Evolutionary conservation across 257 asterid genomes (phyloP), one percentile per base, ranked within the genome.

Genomic region (Salvia splendens): DNA sequence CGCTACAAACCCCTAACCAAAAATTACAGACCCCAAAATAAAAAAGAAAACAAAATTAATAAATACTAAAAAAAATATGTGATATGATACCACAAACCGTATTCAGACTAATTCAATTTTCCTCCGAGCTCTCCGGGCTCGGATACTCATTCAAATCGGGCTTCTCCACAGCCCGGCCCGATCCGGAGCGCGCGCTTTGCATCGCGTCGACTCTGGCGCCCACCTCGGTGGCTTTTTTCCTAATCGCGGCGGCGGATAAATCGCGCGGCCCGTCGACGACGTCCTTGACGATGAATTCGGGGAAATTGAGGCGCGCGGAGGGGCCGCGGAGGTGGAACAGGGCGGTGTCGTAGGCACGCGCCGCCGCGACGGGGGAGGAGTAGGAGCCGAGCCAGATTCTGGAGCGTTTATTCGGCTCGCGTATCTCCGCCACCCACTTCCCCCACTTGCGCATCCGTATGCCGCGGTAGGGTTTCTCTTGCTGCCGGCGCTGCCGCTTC

Each of bases 361-460:
- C 97, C 35, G 97, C 97, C 64, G 97, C 97, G 7, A 81, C 86
- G 42, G 97, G 95, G 8, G 95, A 86, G 20, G 92, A 81, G 70
- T 90, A 90, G 1, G 95, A 90, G 16, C 97, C 97, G 24, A 90
- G 87, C 97, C 97, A 91, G 72, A 91, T 86, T 55, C 97, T 71
- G 1, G 97, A 86, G 3, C 97, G 72, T 63, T 90, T 90, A 51
- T 90, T 88, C 1, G 97, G 97, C 75, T 90, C 97, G 55, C 97
- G 69, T 2, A 90, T 90, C 78, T 90, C 97, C 63, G 97, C 96
- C 6, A 90, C 97, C 97, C 97, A 90, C 71, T 90, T 90, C 6
- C 97, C 97, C 97, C 97, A 90, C 96, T 90, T 90, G 49, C 97
- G 79, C 97, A 91, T 91, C 74, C 97, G 53, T 65, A 91, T 91